A percentile compares a stretch with the other conserved stretches of the same genome.
Conservation (phyloP, 805 yeast species). For the Candida ipomoeae region DNA sequence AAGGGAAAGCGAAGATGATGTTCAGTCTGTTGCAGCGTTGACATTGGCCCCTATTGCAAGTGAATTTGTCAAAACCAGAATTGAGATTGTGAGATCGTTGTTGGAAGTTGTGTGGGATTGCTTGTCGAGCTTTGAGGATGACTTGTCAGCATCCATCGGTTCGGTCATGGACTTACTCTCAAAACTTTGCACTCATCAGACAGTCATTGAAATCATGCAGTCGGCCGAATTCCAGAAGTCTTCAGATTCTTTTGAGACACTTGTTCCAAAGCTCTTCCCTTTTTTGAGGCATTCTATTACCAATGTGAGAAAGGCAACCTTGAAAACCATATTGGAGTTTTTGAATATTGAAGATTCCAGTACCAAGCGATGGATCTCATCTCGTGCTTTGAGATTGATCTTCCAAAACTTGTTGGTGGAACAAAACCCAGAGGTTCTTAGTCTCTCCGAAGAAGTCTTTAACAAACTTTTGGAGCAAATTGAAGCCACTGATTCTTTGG, state of each 20-base stretch:
- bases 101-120: slow-evolving; percentile 86
- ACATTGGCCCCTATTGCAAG: slow-evolving; percentile 84
- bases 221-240: slow-evolving; percentile 50
- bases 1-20: slow-evolving; percentile 80
- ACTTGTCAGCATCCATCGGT: slow-evolving; percentile 90
- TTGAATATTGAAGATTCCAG: slow-evolving; percentile 50
- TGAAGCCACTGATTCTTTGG: slow-evolving; percentile 18
- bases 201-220: slow-evolving; percentile 71
- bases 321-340: slow-evolving; percentile 76
- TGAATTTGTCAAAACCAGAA: slow-evolving; percentile 71
- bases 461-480: slow-evolving; percentile 49
- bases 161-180: slow-evolving; percentile 93
- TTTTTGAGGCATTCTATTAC: slow-evolving; percentile 91
- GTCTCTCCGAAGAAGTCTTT: slow-evolving; percentile 62
- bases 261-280: slow-evolving; percentile 91
- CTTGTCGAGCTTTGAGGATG: slow-evolving; percentile 80
- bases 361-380: slow-evolving; percentile 70
- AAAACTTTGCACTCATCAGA: slow-evolving; percentile 74
- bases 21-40: slow-evolving; percentile 94
- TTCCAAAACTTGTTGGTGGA: slow-evolving; percentile 88
- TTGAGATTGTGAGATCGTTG: slow-evolving; percentile 45
- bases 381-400: slow-evolving; percentile 65
- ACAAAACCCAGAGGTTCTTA: slow-evolving; percentile 71
- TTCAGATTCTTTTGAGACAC: slow-evolving; percentile 56
- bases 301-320: slow-evolving; percentile 83